Evolutionary conservation across 2,329 filamentous ascomycete genomes (phyloP), one percentile per base, ranked within the genome.

Genomic region (Penicillium sp.): DNA sequence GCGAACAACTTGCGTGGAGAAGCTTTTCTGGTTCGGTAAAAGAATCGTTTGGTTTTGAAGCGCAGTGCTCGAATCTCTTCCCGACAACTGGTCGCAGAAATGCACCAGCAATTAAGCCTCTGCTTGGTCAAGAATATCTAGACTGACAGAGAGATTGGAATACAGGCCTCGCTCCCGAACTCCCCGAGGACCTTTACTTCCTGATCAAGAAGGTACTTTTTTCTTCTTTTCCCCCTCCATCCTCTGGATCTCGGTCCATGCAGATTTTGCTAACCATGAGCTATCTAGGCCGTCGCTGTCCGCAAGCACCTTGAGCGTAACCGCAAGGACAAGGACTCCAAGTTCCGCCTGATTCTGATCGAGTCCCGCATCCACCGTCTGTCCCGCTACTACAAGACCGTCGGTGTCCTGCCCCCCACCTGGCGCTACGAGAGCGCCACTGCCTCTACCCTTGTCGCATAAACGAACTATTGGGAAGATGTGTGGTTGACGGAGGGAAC

Each of bases 231-330:
- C 2, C 7, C 16, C 19, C 13, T 19, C 13, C n/a, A 16, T 47
- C 27, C n/a, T 5, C 6, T 4, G 10, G 14, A 4, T 19, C 2
- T 16, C 11, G 8, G 42, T 8, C 4, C 10, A 0, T 41, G 9
- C 10, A 43, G 40, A 36, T 16, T 7, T 41, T 34, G 39, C 59
- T 61, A 59, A 59, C 29, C 13, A 13, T 10, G n/a, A 13, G 47
- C 35, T 16, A 11, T 29, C 32, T 60, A 94, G 91, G 92, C 92
- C 71, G 92, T 97, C 72, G 89, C 92, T 76, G 94, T 99, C 83
- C 93, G 94, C 84, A 99, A 99, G 90, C 95, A 99, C 83, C 91
- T 99, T 70, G 91, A 97, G 87, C 91, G 91, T 82, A 99, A 99
- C 89, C 93, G 94, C 82, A 99, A 99, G 88, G 94, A 99, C 86